Evolutionary conservation across 1,284 basidiomycete genomes (phyloP), one percentile per base, ranked within the genome.

Genomic region (Microbotryum lychnidis-dioicae): DNA sequence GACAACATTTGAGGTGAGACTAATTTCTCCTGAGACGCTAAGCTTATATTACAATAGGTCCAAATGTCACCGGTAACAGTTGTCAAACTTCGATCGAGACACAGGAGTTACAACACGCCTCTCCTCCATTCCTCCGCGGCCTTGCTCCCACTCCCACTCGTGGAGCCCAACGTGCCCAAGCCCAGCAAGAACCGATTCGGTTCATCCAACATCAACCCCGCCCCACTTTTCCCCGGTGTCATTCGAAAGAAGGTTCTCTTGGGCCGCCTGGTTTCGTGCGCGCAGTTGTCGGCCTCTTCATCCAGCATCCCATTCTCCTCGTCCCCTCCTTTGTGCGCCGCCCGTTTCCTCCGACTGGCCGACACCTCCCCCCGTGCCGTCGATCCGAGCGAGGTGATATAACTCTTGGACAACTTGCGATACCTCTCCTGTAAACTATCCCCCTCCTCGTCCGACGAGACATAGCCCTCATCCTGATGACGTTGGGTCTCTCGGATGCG

Each of bases 271-370:
- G 16, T n/a, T 23, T 25, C 46, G 29, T 50, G 48, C 20, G 48
- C 27, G 48, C 48, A 23, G 8, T 50, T 50, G 16, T 20, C 37
- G 27, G 54, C 50, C 20, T 54, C 62, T 21, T 46, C 56, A 5
- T 55, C 51, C 21, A 9, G 49, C 83, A 81, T 63, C 87, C 80
- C 79, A 60, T 80, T 75, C n/a, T 75, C 75, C 29, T 72, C 75
- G 47, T 63, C 57, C 45, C 65, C 57, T 14, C 77, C 77, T 58
- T 84, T 79, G 0, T 33, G 42, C n/a, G 57, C 56, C 7, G 56
- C 29, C 14, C 56, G 31, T 44, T 57, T 50, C n/a, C 49, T 27
- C 37, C 56, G 29, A 44, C 50, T 50, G 4, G 48, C n/a, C 23
- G 48, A 14, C 20, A 37, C 56, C 29, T 51, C 48, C n/a, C 49